Evolutionary conservation across 192 early-diverging fungal genomes (phyloP).

Genomic region (Coemansia sp.): DNA sequence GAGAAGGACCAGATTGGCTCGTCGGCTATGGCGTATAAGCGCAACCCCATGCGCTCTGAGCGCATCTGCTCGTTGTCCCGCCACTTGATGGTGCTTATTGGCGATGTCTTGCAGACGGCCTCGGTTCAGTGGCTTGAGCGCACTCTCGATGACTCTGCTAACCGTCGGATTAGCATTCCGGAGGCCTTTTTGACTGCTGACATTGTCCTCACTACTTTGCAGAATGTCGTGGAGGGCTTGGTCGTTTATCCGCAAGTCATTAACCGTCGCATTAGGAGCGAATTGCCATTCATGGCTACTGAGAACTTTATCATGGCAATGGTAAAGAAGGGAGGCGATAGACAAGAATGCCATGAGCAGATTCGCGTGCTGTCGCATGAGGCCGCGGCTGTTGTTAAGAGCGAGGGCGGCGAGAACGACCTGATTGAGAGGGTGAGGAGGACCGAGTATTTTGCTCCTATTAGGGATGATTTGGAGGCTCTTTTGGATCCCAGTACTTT

Average conservation of each 20-base stretch:
- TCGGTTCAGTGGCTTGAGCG: conserved; percentile 97
- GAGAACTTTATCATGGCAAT: conserved; percentile 99
- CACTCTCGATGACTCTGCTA: conserved; percentile 96
- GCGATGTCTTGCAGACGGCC: conserved; percentile 85
- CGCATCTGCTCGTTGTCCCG: conserved; percentile 93
- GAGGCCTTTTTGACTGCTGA: conserved; percentile 97
- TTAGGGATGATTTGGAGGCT: conserved; percentile 69
- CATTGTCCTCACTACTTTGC: conserved; percentile 89
- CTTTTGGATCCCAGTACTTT: conserved; percentile 90
- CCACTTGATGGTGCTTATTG: conserved; percentile 88
- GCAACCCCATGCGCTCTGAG: conserved; percentile 99
- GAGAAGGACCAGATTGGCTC: conserved; percentile 99
- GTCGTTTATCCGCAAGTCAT: conserved; percentile 98
- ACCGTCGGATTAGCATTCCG: conserved; percentile 91
- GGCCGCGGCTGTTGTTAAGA: conserved; percentile 89
- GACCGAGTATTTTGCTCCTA: conserved; percentile 83
- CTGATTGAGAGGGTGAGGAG: conserved; percentile 86
- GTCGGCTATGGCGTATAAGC: conserved; percentile 99
- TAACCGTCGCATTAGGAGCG: conserved; percentile 82
- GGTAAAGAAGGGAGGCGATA: conserved; percentile 93
- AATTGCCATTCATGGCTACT: conserved; percentile 99
- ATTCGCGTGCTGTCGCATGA: conserved; percentile 93
- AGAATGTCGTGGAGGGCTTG: conserved; percentile 96
- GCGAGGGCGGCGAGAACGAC: conserved; percentile 91
- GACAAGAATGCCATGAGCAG: conserved; percentile 95